Evolutionary conservation across 1,284 basidiomycete genomes (phyloP).

Genomic region (Boletus calvinii): DNA sequence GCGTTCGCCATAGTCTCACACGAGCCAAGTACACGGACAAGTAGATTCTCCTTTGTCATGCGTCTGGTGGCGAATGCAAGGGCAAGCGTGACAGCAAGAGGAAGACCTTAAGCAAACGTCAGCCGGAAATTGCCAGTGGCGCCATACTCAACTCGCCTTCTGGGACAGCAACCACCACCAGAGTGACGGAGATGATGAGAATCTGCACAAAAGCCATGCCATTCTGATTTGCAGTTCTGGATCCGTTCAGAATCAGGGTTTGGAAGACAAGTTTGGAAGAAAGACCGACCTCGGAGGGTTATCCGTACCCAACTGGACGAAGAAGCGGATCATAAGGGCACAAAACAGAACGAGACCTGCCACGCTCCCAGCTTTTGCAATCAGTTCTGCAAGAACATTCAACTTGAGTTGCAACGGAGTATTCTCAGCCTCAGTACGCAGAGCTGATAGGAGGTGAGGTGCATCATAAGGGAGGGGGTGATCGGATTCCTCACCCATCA

Average conservation of each 20-base stretch:
- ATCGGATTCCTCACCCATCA: constrained; percentile 68
- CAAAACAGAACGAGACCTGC: constrained; percentile 84
- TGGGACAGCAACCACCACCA: constrained; percentile 96
- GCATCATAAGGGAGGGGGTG: background rate
- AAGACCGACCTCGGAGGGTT: constrained; percentile 47
- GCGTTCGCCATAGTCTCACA: constrained; percentile 99
- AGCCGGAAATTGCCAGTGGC: constrained; percentile 8
- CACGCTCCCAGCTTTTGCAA: constrained; percentile 85
- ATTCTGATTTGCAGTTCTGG: constrained; percentile 74
- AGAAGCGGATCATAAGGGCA: constrained; percentile 92
- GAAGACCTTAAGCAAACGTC: constrained; percentile 60
- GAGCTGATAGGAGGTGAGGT: constrained; percentile 45
- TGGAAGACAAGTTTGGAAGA: background rate
- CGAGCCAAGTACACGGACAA: constrained; percentile 92
- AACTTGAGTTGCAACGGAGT: constrained; percentile 95
- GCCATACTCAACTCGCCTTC: constrained; percentile 58
- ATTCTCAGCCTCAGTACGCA: constrained; percentile 78
- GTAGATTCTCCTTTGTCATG: constrained; percentile 93
- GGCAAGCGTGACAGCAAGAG: constrained; percentile 94
- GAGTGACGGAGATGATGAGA: constrained; percentile 91
- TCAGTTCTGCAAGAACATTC: constrained; percentile 89
- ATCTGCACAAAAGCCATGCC: constrained; percentile 93
- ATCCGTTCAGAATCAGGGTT: constrained; percentile 4
- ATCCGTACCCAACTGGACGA: constrained; percentile 74
- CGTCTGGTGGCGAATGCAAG: constrained; percentile 96